Evolutionary conservation across 306 rosid genomes (phyloP), one percentile per base, ranked within the genome.

Genomic region (Lupinus albus): DNA sequence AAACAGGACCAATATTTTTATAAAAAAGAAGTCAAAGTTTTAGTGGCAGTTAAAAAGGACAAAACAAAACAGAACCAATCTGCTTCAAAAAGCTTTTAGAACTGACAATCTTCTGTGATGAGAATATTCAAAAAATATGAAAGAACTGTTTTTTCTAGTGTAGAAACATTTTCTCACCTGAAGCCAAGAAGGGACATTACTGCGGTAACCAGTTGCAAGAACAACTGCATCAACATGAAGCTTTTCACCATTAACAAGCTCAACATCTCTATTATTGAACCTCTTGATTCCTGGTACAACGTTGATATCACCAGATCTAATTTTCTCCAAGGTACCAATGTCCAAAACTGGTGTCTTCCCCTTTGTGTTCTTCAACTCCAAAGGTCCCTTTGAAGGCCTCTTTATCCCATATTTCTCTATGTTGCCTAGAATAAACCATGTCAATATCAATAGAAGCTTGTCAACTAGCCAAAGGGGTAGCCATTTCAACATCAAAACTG

Each of bases 101-200:
- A 38, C 73, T 70, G 78, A 68, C 58, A 61, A 35, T 60, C 68
- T 58, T 66, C 79, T 65, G 44, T 8, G 39, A 14, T 36, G 42
- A 35, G 8, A 46, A 65, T 74, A 64, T 44, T 25, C 7, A 17
- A 52, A 32, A 67, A 36, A 15, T 28, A 25, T 25, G 4, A 25
- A 25, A 2, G 4, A 25, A 25, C 30, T 3, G 2, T 2, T 45
- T 21, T 25, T 15, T 3, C 2, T 45, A 42, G 14, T 3, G 47
- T 42, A 11, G 47, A 75, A 75, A 66, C 70, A 48, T 28, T 32
- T 57, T 68, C 87, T 86, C 84, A 91, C 97, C 93, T 86, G 86
- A 63, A 92, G 95, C 98, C 98, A 92, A 75, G 80, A 84, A 39
- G 96, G 98, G 45, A 92, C 98, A 28, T 89, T 92, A 83, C 96